These are phyloP conservation scores for Leptomonas seymouri DNA, from an alignment of 208 protist genomes.

Conservation along the genomic window DNA sequence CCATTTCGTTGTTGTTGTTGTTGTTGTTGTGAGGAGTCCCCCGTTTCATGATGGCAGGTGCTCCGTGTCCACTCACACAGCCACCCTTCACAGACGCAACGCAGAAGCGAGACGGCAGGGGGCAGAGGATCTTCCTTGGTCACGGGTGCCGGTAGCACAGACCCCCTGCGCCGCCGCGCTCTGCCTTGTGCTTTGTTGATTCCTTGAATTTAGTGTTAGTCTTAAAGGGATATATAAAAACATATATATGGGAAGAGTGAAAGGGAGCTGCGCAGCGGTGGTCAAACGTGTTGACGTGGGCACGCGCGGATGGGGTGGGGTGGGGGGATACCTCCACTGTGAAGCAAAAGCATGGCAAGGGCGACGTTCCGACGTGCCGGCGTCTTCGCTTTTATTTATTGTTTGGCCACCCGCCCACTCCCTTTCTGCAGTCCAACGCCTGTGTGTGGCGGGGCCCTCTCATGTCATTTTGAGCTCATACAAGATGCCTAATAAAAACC, in stretches of 20 bases:
- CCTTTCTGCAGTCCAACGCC: too few relatives aligned
- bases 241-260: neutral
- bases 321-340: too few relatives aligned
- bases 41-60: neutral
- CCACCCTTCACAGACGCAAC: neutral
- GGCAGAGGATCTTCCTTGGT: neutral
- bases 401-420: too few relatives aligned
- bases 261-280: too few relatives aligned
- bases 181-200: neutral
- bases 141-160: neutral
- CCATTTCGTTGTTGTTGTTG: neutral
- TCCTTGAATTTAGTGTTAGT: constrained; percentile 10
- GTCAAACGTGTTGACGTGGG: too few relatives aligned
- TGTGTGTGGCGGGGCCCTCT: too few relatives aligned
- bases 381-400: too few relatives aligned
- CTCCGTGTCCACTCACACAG: neutral
- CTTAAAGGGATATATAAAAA: neutral
- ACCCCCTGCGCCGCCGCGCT: neutral
- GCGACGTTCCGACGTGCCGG: too few relatives aligned
- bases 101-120: neutral
- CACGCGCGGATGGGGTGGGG: too few relatives aligned
- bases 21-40: neutral
- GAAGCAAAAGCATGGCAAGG: too few relatives aligned
- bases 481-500: too few relatives aligned
- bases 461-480: too few relatives aligned